Conservation (phyloP, 2,329 filamentous ascomycete species). For the Davidsoniella australis region DNA sequence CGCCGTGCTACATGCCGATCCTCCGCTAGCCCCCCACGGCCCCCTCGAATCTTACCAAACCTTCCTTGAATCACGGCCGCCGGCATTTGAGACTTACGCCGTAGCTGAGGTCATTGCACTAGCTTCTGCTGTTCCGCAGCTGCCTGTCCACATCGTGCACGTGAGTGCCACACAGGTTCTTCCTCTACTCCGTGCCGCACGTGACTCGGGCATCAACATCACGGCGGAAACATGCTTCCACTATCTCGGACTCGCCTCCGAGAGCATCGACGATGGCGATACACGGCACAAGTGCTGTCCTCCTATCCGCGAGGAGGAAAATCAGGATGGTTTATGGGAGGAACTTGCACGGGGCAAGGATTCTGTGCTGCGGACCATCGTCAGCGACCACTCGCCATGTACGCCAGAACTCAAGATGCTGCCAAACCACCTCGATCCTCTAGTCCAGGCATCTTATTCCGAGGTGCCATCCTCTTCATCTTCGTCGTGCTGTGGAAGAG, state of each 20-base stretch:
- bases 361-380: conserved; percentile 77
- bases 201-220: conserved; percentile 59
- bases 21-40: conserved; percentile 54
- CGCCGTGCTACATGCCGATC: conserved; percentile 49
- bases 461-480: neutral
- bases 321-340: conserved; percentile 75
- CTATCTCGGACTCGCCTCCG: conserved; percentile 71
- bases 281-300: conserved; percentile 92
- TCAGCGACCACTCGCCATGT: conserved; percentile 92
- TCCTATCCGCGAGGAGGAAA: conserved; percentile 64
- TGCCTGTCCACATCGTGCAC: conserved; percentile 87
- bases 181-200: conserved; percentile 59
- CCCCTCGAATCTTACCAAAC: conserved; percentile 67
- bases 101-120: conserved; percentile 73
- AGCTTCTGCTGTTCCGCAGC: conserved; percentile 59
- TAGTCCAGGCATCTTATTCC: neutral
- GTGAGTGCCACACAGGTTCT: conserved; percentile 80
- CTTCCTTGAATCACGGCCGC: conserved; percentile 79
- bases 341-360: conserved; percentile 49
- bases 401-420: conserved; percentile 87
- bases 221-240: conserved; percentile 94
- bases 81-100: conserved; percentile 79
- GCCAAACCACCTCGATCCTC: conserved; percentile 34
- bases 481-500: conserved; percentile 13
- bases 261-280: conserved; percentile 68